Evolutionary conservation across 257 asterid genomes (phyloP), one percentile per base, ranked within the genome.

Genomic region (Datura wrightii): DNA sequence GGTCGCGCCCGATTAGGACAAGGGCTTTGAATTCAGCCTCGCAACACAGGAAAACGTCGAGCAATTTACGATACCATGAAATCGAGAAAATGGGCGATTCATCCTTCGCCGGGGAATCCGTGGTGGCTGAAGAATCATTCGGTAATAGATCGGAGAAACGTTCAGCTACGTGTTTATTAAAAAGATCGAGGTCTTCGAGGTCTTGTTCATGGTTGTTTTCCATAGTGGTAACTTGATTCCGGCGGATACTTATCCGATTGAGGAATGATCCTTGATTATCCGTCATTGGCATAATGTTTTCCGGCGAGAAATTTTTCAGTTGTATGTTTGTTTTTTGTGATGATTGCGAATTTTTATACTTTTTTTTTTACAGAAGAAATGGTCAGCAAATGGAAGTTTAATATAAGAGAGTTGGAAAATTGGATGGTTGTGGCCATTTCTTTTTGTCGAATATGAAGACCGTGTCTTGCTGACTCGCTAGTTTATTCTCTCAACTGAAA

Each of bases 191-290:
- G 85, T 92, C 97, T 52, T 93, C 95, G 36, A 88, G 88, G 3
- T 96, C 97, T 52, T 86, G 95, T 6, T 92, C 97, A 54, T 93
- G 94, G 85, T 79, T 79, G 87, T 56, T 85, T 6, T 94, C 98
- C 87, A 91, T 79, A 83, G 91, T 53, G 3, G 81, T 78, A 85
- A 94, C 87, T 85, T 93, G 97, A 86, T 90, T 94, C 54, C 99
- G 95, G 55, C 99, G 98, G 87, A 96, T 94, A 93, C 99, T 96
- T 4, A 96, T 94, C 82, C 97, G 97, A 92, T 94, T 93, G 82
- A 94, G 92, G 90, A 94, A 94, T 7, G 97, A 94, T 36, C 91
- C 87, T 87, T 91, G 97, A 24, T 85, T 93, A 42, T 93, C 93
- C 5, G 88, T 56, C 7, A 84, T 88, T 85, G 93, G 97, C 98